Evolutionary conservation across 768 basidiomycete species (phyloP).

Genomic region (Sporobolomyces roseus): DNA sequence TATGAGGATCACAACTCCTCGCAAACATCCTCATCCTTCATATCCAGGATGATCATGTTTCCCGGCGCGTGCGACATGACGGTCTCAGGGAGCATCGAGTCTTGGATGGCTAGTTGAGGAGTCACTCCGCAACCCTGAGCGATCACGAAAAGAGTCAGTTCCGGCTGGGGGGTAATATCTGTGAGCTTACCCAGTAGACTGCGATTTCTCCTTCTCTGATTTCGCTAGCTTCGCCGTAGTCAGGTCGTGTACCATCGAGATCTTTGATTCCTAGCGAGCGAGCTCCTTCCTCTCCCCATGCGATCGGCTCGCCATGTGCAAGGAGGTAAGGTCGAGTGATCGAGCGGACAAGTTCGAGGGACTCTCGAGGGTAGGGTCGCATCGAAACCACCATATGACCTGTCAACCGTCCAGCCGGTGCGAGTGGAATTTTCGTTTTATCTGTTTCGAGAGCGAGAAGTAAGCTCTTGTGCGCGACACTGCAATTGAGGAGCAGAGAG

Average conservation of each 20-base stretch:
- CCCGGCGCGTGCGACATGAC: constrained; percentile 44
- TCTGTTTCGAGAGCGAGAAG: constrained; percentile 15
- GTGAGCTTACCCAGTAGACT: constrained; percentile 45
- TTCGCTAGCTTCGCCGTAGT: constrained; percentile 42
- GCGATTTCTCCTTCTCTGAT: constrained; percentile 45
- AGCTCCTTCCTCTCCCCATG: constrained; percentile 40
- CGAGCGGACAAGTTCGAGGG: constrained; percentile 29
- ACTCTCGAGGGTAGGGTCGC: constrained; percentile 41
- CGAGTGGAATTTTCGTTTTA: constrained; percentile 24
- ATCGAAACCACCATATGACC: constrained; percentile 47
- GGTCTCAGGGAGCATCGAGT: constrained; percentile 30
- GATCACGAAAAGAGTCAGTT: background rate
- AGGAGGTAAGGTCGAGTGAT: constrained; percentile 41
- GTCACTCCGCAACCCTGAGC: constrained; percentile 40
- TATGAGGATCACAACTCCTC: background rate
- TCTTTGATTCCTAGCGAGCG: constrained; percentile 42
- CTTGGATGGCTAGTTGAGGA: constrained; percentile 44
- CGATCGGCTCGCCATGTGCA: constrained; percentile 46
- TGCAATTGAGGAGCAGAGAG: background rate
- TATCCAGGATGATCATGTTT: constrained; percentile 43
- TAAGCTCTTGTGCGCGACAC: background rate
- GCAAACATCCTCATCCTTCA: constrained; percentile 39
- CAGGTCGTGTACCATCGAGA: constrained; percentile 27
- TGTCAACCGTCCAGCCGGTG: constrained; percentile 31
- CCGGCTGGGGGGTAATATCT: background rate